phyloP scores from a whole-genome alignment of 495 filamentous ascomycete species.

The Daldinia vernicosa region DNA sequence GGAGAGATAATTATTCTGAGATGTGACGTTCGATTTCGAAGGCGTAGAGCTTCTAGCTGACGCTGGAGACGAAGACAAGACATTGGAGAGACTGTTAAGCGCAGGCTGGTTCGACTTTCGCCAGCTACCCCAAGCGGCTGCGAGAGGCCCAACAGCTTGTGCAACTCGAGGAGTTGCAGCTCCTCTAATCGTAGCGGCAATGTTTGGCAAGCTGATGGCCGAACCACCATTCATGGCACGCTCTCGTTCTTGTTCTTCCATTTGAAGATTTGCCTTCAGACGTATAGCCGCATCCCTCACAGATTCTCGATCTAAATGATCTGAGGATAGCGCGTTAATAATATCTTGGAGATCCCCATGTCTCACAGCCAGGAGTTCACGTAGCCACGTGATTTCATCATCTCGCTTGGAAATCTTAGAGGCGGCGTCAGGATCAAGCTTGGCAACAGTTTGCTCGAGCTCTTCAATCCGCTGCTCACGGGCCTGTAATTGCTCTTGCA shows the following conservation, averaged over 20 bases:
- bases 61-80: constrained; percentile 52
- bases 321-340: constrained; percentile 77
- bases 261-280: constrained; percentile 91
- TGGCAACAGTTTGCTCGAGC: constrained; percentile 75
- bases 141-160: constrained; percentile 78
- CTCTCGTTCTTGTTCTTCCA: constrained; percentile 96
- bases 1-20: constrained; percentile 61
- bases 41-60: constrained; percentile 64
- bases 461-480: constrained; percentile 88
- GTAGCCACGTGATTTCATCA: constrained; percentile 94
- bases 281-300: constrained; percentile 92
- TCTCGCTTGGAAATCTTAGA: constrained; percentile 86
- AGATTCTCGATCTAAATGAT: constrained; percentile 74
- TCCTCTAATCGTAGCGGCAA: constrained; percentile 61
- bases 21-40: constrained; percentile 64
- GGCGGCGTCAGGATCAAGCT: constrained; percentile 75
- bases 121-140: constrained; percentile 75
- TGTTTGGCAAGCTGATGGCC: constrained; percentile 61
- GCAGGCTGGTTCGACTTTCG: constrained; percentile 79
- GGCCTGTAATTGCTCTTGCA: constrained; percentile 95
- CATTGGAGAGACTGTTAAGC: constrained; percentile 50
- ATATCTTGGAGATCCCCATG: constrained; percentile 93
- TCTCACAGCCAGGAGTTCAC: constrained; percentile 89
- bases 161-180: constrained; percentile 80
- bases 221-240: constrained; percentile 65